These are phyloP conservation scores for Eucalyptus tenuipes DNA, from an alignment of 345 rosid genomes.

Conservation along the genomic window DNA sequence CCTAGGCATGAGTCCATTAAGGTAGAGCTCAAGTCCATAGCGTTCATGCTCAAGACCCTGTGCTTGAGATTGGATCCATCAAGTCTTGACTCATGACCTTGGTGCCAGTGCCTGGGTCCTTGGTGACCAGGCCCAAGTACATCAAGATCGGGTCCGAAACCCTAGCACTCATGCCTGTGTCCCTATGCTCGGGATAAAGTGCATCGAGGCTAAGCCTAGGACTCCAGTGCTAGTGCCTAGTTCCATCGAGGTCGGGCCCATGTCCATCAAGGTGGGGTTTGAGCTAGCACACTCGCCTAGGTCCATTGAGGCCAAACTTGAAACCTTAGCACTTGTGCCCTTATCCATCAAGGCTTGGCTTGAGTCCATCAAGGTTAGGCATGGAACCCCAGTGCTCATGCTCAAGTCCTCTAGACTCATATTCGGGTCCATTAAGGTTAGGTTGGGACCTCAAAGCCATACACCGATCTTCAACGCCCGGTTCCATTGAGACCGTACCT, in stretches of 20 bases:
- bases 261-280: too few species aligned
- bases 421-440: rapidly evolving
- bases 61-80: too few species aligned
- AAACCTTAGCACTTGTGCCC: too few species aligned
- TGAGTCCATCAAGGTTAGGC: too few species aligned
- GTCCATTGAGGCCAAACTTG: too few species aligned
- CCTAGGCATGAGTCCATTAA: too few species aligned
- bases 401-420: background rate
- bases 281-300: rapidly evolving
- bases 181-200: too few species aligned
- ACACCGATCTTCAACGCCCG: rapidly evolving
- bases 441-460: too few species aligned
- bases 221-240: rapidly evolving
- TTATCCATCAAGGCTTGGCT: too few species aligned
- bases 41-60: rapidly evolving
- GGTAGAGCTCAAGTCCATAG: too few species aligned
- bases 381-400: rapidly evolving
- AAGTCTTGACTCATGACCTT: too few species aligned
- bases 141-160: rapidly evolving
- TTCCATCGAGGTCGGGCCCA: rapidly evolving
- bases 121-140: rapidly evolving
- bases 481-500: rapidly evolving
- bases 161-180: rapidly evolving
- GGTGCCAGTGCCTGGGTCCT: rapidly evolving
- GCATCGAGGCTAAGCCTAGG: too few species aligned